A percentile compares a stretch with the other conserved stretches of the same genome.
These are phyloP conservation scores for Melaleuca alternifolia DNA, from an alignment of 345 rosid genomes.

Conservation along the genomic window DNA sequence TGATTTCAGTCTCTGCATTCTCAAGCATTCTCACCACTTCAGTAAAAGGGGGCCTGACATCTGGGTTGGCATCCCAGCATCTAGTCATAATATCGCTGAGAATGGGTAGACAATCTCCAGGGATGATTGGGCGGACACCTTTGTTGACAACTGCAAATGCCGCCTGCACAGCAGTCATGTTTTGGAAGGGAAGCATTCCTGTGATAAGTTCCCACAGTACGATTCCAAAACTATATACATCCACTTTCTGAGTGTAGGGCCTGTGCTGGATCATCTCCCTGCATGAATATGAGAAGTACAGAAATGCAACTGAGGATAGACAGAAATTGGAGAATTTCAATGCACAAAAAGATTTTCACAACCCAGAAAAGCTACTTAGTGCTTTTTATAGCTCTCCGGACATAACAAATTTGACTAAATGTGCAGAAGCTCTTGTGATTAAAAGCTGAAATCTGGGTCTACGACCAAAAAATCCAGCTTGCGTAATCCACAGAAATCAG, in stretches of 20 bases:
- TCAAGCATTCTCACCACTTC: slow-evolving; percentile 28
- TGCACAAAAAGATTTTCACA: neutral
- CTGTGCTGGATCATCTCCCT: slow-evolving; percentile 41
- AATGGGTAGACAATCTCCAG: slow-evolving; percentile 19
- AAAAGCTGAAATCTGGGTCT: neutral
- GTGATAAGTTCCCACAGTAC: slow-evolving; percentile 41
- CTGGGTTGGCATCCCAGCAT: slow-evolving; percentile 35
- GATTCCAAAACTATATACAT: slow-evolving; percentile 39
- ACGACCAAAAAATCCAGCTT: neutral
- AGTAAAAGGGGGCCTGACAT: slow-evolving; percentile 24
- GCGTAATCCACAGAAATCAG: neutral
- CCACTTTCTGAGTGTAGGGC: slow-evolving; percentile 36
- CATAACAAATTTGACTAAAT: neutral
- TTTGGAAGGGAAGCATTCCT: slow-evolving; percentile 27
- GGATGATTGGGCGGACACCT: slow-evolving; percentile 25
- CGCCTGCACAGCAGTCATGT: slow-evolving; percentile 40
- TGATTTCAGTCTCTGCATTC: slow-evolving; percentile 20
- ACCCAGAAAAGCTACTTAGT: neutral
- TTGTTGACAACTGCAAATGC: slow-evolving; percentile 38
- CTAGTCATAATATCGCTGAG: slow-evolving; percentile 27
- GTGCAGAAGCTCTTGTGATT: neutral
- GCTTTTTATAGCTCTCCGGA: neutral
- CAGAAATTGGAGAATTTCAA: neutral
- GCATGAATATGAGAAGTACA: neutral
- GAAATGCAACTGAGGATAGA: neutral